A percentile compares a stretch with the other conserved stretches of the same genome.
Conservation (phyloP, 106 monocot species). For the Cymbidium sinense region DNA sequence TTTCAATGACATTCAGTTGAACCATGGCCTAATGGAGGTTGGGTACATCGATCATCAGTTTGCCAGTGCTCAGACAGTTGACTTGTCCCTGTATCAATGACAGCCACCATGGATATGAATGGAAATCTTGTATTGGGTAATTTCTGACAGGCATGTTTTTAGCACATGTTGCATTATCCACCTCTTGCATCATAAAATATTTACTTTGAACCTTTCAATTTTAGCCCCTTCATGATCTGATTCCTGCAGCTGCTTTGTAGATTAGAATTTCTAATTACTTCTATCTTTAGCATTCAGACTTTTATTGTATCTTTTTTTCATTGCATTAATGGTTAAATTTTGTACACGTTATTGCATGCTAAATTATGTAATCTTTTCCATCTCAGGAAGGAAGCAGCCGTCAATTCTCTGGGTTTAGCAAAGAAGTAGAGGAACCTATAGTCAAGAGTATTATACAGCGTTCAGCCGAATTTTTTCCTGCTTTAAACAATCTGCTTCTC, state of each 20-base stretch:
- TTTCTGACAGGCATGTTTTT: not conserved
- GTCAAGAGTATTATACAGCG: constrained; percentile 65
- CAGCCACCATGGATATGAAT: constrained; percentile 58
- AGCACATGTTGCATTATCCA: not conserved
- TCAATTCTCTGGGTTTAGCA: constrained; percentile 70
- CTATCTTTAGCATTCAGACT: not conserved
- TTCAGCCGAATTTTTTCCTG: constrained; percentile 63
- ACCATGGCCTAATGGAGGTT: constrained; percentile 90
- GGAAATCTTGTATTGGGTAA: constrained; percentile 85
- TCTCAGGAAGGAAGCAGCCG: constrained; percentile 88
- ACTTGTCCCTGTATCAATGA: constrained; percentile 60
- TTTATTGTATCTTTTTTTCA: not conserved
- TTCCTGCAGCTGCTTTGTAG: not conserved
- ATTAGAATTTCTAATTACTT: not conserved
- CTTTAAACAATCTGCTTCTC: constrained; percentile 30
- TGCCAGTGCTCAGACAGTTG: constrained; percentile 11
- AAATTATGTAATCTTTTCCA: not conserved
- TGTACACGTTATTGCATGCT: not conserved
- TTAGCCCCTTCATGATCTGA: not conserved
- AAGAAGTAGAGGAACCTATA: constrained; percentile 52
- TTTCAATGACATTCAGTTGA: constrained; percentile 46
- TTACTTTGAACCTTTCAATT: not conserved
- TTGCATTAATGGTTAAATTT: no score
- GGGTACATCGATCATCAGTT: constrained; percentile 73
- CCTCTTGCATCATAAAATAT: not conserved